A percentile compares a stretch with the other conserved stretches of the same genome.
Evolutionary conservation across 2,329 filamentous ascomycete genomes (phyloP).

Genomic region (Bretziella fagacearum): DNA sequence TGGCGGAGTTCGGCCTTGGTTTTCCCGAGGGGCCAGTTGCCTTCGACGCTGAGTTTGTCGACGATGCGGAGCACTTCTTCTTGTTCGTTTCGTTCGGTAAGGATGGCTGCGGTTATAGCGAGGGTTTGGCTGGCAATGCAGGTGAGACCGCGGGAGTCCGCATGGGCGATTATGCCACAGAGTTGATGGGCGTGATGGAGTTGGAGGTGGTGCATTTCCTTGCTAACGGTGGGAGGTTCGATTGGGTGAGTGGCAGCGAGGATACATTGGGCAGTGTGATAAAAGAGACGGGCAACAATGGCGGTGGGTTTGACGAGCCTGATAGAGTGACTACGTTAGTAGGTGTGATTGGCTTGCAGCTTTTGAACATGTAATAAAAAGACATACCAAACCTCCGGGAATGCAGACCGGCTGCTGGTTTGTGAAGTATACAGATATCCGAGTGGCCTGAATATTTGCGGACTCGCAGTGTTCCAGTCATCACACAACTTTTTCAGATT

Average conservation of each 20-base stretch:
- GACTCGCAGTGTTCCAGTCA: constrained; percentile 61
- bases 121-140: constrained; percentile 66
- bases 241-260: constrained; percentile 65
- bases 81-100: constrained; percentile 55
- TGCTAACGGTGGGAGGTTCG: constrained; percentile 36
- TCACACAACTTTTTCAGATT: constrained; percentile 67
- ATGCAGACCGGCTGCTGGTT: constrained; percentile 51
- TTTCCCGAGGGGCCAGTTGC: constrained; percentile 60
- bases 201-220: constrained; percentile 54
- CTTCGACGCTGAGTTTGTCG: constrained; percentile 55
- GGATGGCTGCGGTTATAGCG: constrained; percentile 56
- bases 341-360: background rate
- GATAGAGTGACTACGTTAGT: background rate
- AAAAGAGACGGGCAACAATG: constrained; percentile 69
- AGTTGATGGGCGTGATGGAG: constrained; percentile 65
- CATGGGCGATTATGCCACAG: constrained; percentile 76
- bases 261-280: constrained; percentile 71
- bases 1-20: constrained; percentile 56
- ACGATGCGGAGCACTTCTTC: constrained; percentile 66
- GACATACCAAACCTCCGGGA: constrained; percentile 70
- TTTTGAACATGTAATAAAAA: background rate
- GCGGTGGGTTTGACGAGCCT: constrained; percentile 72
- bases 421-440: constrained; percentile 56
- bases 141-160: constrained; percentile 62
- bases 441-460: constrained; percentile 74